These are phyloP conservation scores for Xylariaceae sp. DNA, from an alignment of 2,329 filamentous ascomycete species.

Conservation along the genomic window DNA sequence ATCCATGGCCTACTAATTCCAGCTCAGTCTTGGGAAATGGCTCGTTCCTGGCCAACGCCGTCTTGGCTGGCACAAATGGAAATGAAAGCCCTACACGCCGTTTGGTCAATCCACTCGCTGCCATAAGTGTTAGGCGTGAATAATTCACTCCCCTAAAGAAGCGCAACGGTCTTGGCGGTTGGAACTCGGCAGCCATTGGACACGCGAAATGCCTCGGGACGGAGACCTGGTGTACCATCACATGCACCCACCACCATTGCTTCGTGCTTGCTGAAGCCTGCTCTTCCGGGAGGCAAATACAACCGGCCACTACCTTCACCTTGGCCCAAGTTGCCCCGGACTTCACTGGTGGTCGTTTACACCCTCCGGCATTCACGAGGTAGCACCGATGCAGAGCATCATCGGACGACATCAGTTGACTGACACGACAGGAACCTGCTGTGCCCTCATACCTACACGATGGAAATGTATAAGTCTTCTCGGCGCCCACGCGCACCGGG, in stretches of 20 bases:
- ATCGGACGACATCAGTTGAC: background rate
- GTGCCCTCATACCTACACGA: background rate
- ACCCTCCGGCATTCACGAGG: background rate
- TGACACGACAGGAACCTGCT: background rate
- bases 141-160: background rate
- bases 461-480: slow-evolving; percentile 5
- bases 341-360: background rate
- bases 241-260: slow-evolving; percentile 2
- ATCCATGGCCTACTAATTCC: no score
- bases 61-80: background rate
- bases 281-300: background rate
- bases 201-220: background rate
- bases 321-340: background rate
- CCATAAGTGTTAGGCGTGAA: background rate
- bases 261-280: background rate
- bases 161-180: background rate
- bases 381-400: background rate
- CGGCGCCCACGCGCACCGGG: background rate
- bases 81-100: background rate
- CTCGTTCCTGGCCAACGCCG: background rate
- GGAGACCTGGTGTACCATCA: slow-evolving; percentile 3
- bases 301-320: background rate
- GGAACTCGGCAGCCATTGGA: background rate
- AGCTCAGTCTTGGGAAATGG: no score
- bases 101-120: background rate